Percentiles rank a stretch among this genome's conserved stretches.
phyloP scores from a whole-genome alignment of 2,329 filamentous ascomycete species.

The Aspergillus pseudoterreus region DNA sequence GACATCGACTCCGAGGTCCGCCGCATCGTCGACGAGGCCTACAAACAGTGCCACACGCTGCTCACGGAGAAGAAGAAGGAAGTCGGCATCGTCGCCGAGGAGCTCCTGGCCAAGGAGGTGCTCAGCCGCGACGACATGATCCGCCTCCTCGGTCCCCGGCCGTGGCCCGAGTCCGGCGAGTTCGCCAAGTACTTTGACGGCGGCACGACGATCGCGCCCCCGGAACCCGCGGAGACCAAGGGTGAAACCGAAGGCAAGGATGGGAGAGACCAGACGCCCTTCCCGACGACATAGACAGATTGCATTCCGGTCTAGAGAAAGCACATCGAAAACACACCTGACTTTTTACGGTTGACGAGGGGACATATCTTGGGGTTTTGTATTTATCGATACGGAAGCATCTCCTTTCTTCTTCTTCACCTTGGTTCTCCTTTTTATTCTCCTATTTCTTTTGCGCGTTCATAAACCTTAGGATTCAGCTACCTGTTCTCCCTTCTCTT shows the following conservation, averaged over 20 bases:
- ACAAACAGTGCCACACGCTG: conserved; percentile 82
- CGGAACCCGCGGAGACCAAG: conserved; percentile 34
- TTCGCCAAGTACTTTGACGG: conserved; percentile 90
- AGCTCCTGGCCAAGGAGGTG: conserved; percentile 87
- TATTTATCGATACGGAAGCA: conserved; percentile 27
- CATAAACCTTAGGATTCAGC: conserved; percentile 25
- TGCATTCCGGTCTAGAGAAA: background rate
- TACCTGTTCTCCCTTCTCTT: conserved; percentile 7
- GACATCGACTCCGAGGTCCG: conserved; percentile 90
- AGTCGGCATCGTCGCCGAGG: conserved; percentile 85
- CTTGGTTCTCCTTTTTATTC: conserved; percentile 4
- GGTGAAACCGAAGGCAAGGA: conserved; percentile 41
- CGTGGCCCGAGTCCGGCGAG: conserved; percentile 80
- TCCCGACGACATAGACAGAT: conserved; percentile 22
- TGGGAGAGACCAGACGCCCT: conserved; percentile 32
- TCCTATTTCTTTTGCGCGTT: conserved; percentile 13
- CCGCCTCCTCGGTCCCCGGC: conserved; percentile 75
- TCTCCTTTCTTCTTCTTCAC: conserved; percentile 18
- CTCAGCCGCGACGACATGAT: conserved; percentile 90
- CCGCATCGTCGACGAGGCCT: conserved; percentile 86
- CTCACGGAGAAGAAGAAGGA: conserved; percentile 82
- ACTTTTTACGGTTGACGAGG: conserved; percentile 6
- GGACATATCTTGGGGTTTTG: conserved; percentile 20
- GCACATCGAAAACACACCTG: background rate
- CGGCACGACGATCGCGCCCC: conserved; percentile 53